These are phyloP conservation scores for Fraxinus sp. DNA, from an alignment of 305 asterid species.

Conservation along the genomic window DNA sequence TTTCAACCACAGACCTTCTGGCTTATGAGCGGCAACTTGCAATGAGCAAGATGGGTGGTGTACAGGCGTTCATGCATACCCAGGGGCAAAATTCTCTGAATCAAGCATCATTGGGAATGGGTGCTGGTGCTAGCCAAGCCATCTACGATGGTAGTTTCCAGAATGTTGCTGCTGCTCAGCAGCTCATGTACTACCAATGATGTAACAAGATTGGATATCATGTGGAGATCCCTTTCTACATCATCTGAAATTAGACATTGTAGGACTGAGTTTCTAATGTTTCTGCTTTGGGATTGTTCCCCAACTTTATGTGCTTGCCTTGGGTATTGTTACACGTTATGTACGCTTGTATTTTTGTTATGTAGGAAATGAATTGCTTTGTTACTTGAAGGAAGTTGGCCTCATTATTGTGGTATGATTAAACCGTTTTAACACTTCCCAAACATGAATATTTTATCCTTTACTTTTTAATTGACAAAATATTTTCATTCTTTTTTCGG, in stretches of 20 bases:
- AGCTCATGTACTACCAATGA: conserved; percentile 46
- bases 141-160: conserved; percentile 49
- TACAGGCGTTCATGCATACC: conserved; percentile 41
- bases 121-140: conserved; percentile 42
- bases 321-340: conserved; percentile 5
- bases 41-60: conserved; percentile 48
- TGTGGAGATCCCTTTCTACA: neutral
- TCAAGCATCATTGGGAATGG: conserved; percentile 33
- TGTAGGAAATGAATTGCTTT: conserved; percentile 1
- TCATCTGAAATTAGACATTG: conserved; percentile 11
- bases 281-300: neutral
- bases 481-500: neutral
- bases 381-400: neutral
- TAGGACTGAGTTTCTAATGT: neutral
- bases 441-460: neutral
- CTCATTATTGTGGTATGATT: neutral
- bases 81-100: conserved; percentile 39
- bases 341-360: conserved; percentile 2
- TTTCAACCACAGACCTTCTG: conserved; percentile 37
- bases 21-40: conserved; percentile 48
- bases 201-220: neutral
- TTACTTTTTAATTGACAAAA: neutral
- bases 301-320: conserved; percentile 17
- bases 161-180: conserved; percentile 36
- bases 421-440: neutral